Base-by-base conservation (phyloP, 2,329 filamentous ascomycete species). In the Ophiostoma himal-ulmi region DNA sequence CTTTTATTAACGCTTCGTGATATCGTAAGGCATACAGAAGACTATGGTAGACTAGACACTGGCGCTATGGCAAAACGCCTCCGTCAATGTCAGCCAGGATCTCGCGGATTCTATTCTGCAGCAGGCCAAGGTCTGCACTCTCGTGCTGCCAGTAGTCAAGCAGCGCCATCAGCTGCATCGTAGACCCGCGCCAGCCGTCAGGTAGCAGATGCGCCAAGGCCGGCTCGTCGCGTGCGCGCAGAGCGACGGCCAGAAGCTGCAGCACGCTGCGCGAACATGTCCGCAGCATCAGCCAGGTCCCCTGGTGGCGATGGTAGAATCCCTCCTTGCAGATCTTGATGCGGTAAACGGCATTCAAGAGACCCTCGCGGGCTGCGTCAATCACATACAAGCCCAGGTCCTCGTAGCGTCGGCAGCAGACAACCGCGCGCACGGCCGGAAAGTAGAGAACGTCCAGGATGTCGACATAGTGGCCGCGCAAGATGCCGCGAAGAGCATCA, bases 271-370 rank as follows among this genome's bases (percentile, higher is more conserved):
- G 37, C 13, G 69, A 68, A 17, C 69, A 70, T 22, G 67, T 69
- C 20, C 71, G 71, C 5, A 72, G 62, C 37, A 64, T 68, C 3
- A 72, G 68, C 71, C 71, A 72, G 5, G 69, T 44, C 6, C 71
- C 71, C 11, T 72, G 71, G 69, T 72, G 71, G 30, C 71, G 71
- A n/a, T 72, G 71, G 64, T 68, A 70, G 41, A 70, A 57, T 3
- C 70, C 69, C 14, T 69, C 65, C 7, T 68, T 44, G 6, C 69
- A 70, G 57, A 70, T 70, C 14, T 72, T 68, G 65, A 72, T 72
- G 68, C 70, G 71, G 41, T 68, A 41, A 14, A 62, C 52, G 3
- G 69, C 70, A 20, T 71, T 71, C 22, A 39, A 41, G 2, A 71
- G 68, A 17, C 69, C 69, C 26, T 72, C 68, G 17, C 57, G 71